Evolutionary conservation across 2,329 filamentous ascomycete species (phyloP), one percentile per base, ranked within the genome.

Genomic region (Botrytis elliptica): DNA sequence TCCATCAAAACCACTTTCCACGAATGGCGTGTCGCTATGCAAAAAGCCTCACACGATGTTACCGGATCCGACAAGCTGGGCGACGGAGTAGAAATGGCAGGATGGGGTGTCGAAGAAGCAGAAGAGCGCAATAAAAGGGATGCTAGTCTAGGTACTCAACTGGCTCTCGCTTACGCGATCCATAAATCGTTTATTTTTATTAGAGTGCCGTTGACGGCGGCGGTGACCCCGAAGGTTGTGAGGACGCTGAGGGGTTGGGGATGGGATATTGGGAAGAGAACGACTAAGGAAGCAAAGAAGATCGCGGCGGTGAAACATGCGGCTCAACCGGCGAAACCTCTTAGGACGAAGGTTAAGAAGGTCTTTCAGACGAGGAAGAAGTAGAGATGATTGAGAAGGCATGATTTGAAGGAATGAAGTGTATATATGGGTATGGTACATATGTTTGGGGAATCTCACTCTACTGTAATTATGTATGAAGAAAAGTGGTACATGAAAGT

Each of bases 171-270:
- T 20, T 99, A 99, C 81, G 95, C 95, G 42, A 93, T 99, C 74
- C 96, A 99, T 86, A 99, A 99, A 85, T 97, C 93, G 78, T 94
- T 98, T 83, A 98, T 99, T 80, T 97, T 99, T 83, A 83, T 98
- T 77, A 90, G 96, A n/a, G 94, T 99, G 16, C 96, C 96, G 14
- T 84, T 98, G 76, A 96, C 96, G 1, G 94, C 93, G 20, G 95
- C 94, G 4, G 87, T 98, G 49, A 94, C 93, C 14, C 96, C 96
- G 1, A 98, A 97, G 83, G 91, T 98, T n/a, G 96, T 98, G 79
- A 97, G 94, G 83, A 89, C 90, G 20, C 85, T 99, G 42, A 87
- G 95, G 76, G 88, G 89, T 20, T 97, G 95, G 94, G 96, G 96
- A 8, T 98, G 93, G 91, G 90, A 98, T 81, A 96, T 99, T 80